A percentile compares a stretch with the other conserved stretches of the same genome.
These are phyloP conservation scores for Nitzschia putrida DNA, from an alignment of 108 stramenopile genomes.

Conservation along the genomic window DNA sequence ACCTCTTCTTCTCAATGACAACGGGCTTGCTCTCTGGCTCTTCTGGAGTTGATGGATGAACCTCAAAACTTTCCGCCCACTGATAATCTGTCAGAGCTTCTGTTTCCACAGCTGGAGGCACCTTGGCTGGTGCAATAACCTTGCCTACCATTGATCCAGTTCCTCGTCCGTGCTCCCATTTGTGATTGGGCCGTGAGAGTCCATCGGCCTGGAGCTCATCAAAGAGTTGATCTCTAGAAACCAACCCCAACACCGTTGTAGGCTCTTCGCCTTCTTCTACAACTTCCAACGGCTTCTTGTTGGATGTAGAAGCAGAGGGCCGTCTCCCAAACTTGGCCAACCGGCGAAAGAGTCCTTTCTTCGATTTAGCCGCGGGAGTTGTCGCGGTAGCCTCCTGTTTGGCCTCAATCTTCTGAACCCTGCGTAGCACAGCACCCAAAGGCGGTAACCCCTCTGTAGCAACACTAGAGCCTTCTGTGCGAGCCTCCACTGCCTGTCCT, in stretches of 20 bases:
- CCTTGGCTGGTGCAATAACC: neutral
- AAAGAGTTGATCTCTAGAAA: conserved; percentile 14
- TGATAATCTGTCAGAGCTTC: conserved; percentile 5
- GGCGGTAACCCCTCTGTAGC: neutral
- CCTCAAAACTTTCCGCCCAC: too few relatives aligned
- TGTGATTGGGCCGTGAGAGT: neutral
- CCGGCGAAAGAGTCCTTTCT: neutral
- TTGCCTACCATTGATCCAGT: conserved; percentile 7
- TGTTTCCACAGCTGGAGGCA: neutral
- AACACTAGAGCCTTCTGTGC: neutral
- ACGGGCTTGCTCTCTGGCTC: too few relatives aligned
- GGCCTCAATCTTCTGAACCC: neutral
- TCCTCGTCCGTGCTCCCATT: neutral
- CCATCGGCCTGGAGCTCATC: conserved; percentile 1
- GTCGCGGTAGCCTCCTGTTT: neutral
- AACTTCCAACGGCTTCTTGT: neutral
- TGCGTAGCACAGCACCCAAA: neutral
- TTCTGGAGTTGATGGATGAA: too few relatives aligned
- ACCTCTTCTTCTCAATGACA: too few relatives aligned
- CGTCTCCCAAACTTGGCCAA: neutral
- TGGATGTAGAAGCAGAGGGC: neutral
- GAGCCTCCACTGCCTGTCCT: neutral
- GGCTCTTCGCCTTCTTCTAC: neutral
- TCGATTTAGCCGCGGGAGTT: neutral
- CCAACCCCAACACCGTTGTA: neutral